A percentile compares a stretch with the other conserved stretches of the same genome.
Conservation (phyloP, 2,329 filamentous ascomycete species). For the Alternaria consortialis region DNA sequence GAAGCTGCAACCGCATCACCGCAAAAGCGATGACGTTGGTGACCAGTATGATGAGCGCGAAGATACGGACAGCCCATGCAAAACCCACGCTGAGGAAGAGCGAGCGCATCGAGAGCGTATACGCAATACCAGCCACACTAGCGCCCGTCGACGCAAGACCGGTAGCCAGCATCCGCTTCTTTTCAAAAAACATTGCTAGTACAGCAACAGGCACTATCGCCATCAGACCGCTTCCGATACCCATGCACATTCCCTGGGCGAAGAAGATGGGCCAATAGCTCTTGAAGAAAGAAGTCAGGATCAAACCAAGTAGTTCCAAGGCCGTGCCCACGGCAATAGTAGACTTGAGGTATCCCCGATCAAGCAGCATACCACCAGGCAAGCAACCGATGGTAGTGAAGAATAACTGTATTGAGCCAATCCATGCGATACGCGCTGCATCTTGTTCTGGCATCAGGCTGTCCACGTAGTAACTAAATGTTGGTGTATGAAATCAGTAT, state of each 20-base stretch:
- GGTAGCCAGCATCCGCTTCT: conserved; percentile 44
- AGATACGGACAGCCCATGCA: conserved; percentile 37
- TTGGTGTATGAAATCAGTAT: too few relatives aligned
- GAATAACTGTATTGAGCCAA: conserved; percentile 48
- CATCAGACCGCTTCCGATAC: conserved; percentile 47
- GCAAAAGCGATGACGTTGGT: conserved; percentile 22
- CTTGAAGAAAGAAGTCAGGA: conserved; percentile 29
- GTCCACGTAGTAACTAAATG: conserved; percentile 30
- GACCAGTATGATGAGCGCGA: conserved; percentile 20
- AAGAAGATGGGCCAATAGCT: conserved; percentile 37
- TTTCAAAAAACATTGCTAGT: conserved; percentile 49
- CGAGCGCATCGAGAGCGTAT: conserved; percentile 40
- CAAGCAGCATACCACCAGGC: conserved; percentile 40
- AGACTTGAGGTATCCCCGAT: conserved; percentile 41
- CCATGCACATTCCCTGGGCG: conserved; percentile 47
- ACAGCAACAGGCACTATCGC: conserved; percentile 36
- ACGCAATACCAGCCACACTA: conserved; percentile 48
- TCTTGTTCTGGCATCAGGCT: conserved; percentile 21
- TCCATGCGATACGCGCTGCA: conserved; percentile 45
- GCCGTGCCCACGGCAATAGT: conserved; percentile 43
- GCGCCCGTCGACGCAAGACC: conserved; percentile 46
- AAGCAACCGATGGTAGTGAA: conserved; percentile 47
- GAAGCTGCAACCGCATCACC: conserved; percentile 25
- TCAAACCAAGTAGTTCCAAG: conserved; percentile 35
- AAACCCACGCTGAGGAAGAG: conserved; percentile 45